phyloP scores from a whole-genome alignment of 345 rosid genomes.

The Diplotaxis tenuifolia region DNA sequence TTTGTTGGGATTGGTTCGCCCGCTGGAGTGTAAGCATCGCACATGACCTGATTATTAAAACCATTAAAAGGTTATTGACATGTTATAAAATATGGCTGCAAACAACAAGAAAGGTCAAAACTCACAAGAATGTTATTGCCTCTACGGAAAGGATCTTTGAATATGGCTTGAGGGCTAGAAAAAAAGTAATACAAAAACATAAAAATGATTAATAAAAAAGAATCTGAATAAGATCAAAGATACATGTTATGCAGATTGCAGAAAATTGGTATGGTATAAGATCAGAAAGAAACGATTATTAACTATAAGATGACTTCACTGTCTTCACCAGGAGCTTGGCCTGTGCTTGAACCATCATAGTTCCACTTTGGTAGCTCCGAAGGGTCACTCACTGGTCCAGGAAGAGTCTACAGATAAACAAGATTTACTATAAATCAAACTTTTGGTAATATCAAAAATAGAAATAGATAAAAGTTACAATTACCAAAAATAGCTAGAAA shows the following conservation, averaged over 20 bases:
- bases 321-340: conserved; percentile 90
- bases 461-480: background rate
- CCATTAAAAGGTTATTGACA: background rate
- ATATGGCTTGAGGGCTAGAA: conserved; percentile 86
- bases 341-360: conserved; percentile 87
- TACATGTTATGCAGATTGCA: background rate
- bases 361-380: conserved; percentile 71
- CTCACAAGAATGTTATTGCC: conserved; percentile 86
- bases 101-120: conserved; percentile 7
- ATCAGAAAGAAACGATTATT: conserved; percentile 18
- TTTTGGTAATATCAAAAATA: background rate
- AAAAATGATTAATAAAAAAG: conserved; percentile 8
- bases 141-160: conserved; percentile 86
- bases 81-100: background rate
- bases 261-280: conserved; percentile 20
- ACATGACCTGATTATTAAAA: conserved; percentile 60
- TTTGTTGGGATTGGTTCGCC: conserved; percentile 88
- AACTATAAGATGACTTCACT: conserved; percentile 90
- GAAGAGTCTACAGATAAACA: conserved; percentile 47
- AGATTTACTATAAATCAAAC: background rate
- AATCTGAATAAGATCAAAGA: background rate
- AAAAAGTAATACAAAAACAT: background rate
- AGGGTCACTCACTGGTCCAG: conserved; percentile 64
- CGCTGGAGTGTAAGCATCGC: conserved; percentile 83
- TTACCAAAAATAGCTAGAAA: background rate